Base-by-base conservation (phyloP, 305 asterid genomes). In the Fraxinus sp. region DNA sequence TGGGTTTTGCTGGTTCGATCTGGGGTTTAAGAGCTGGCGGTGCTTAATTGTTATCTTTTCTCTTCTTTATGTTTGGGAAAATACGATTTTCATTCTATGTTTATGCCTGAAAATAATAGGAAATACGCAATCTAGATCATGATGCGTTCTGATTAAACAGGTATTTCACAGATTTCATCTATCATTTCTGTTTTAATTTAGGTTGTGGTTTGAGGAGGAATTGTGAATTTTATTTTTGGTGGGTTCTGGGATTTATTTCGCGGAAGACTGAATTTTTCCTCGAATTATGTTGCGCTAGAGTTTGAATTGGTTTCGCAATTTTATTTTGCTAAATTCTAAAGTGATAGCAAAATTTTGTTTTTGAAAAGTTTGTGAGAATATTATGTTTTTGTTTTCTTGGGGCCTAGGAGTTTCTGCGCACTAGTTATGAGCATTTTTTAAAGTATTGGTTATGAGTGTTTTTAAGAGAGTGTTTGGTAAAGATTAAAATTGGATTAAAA, bases 1-100 rank as follows among this genome's bases (percentile, higher is more conserved):
- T 41, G 80, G 44, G 18, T 26, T 57, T 78, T 81, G 87, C 37
- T 20, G 28, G 78, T 74, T 36, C 28, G 57, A 86, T 88, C 82
- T 74, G 86, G 68, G 28, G 70, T 86, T 73, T 82, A 39, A 35
- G 81, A 4, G 11, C 59, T 35, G 80, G 78, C 32, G 8, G 9
- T 18, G 74, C 33, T 57, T 37, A 68, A 77, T 32, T 74, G 66
- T 70, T 52, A 55, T 64, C 52, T 75, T 71, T 26, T 9, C 26
- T 20, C 70, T 36, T 36, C 41, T 36, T 62, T 66, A 72, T 33
- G 0, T 49, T 18, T 75, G 35, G 57, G 77, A 68, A 76, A 52
- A 52, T 52, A 52, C 3, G 22, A 52, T 16, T 16, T 59, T 76
- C 76, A 22, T 22, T 26, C 8, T 78, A 37, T 62, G 72, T 85